Conservation (phyloP, 2,329 filamentous ascomycete genomes). For the Pseudocercospora musae region DNA sequence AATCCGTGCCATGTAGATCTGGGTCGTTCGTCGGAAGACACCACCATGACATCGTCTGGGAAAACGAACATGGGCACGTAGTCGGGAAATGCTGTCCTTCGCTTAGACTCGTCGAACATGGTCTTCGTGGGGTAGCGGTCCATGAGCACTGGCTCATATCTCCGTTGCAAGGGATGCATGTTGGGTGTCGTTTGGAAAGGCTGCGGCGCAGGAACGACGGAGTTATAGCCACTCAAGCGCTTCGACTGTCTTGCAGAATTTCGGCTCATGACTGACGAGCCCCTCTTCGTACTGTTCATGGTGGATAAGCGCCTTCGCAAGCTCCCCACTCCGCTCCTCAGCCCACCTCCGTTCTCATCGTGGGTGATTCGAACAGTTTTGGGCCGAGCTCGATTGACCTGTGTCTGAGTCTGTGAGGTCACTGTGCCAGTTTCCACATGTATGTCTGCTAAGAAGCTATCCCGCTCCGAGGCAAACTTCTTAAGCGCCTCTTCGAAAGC, state of each 20-base stretch:
- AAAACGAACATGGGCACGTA: slow-evolving; percentile 99
- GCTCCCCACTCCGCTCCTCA: slow-evolving; percentile 70
- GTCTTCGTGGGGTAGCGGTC: slow-evolving; percentile 88
- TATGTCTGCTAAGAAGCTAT: slow-evolving; percentile 88
- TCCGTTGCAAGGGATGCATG: slow-evolving; percentile 91
- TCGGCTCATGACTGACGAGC: slow-evolving; percentile 67
- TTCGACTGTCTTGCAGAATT: slow-evolving; percentile 76
- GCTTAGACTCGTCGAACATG: slow-evolving; percentile 73
- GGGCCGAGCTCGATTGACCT: slow-evolving; percentile 61
- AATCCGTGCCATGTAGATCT: slow-evolving; percentile 99
- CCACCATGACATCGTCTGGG: slow-evolving; percentile 94
- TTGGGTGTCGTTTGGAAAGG: slow-evolving; percentile 83
- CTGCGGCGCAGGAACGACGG: slow-evolving; percentile 90
- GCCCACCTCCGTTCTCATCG: slow-evolving; percentile 53
- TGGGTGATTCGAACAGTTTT: slow-evolving; percentile 80
- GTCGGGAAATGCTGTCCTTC: slow-evolving; percentile 85
- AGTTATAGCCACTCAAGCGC: slow-evolving; percentile 95
- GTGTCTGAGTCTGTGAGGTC: slow-evolving; percentile 38
- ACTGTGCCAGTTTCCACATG: slow-evolving; percentile 83
- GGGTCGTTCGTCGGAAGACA: slow-evolving; percentile 89
- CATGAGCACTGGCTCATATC: slow-evolving; percentile 92
- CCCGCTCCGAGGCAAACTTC: slow-evolving; percentile 93
- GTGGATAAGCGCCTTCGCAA: slow-evolving; percentile 91
- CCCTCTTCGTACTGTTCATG: slow-evolving; percentile 91
- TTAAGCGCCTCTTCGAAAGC: slow-evolving; percentile 91